Conservation (phyloP, 1,139 yeast species). For the Scheffersomyces quercinus region DNA sequence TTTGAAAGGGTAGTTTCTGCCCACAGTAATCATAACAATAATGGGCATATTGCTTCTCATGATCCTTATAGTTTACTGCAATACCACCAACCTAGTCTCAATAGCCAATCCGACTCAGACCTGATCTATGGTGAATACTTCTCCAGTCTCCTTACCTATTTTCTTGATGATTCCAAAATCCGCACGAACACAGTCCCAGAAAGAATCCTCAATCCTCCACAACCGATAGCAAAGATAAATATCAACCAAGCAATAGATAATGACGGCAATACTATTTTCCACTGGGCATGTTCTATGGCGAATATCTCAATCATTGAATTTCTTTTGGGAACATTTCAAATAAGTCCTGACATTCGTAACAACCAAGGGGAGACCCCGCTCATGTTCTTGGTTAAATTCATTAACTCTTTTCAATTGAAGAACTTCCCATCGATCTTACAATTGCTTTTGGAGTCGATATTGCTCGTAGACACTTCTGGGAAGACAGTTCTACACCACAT, state of each 20-base stretch:
- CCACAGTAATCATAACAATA: slow-evolving; percentile 1
- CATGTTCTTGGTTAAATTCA: slow-evolving; percentile 84
- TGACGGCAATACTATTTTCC: slow-evolving; percentile 89
- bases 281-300: slow-evolving; percentile 95
- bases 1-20: slow-evolving; percentile 33
- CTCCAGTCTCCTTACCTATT: slow-evolving; percentile 35
- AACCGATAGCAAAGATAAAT: slow-evolving; percentile 48
- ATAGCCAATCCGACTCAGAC: slow-evolving; percentile 18
- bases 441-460: slow-evolving; percentile 71
- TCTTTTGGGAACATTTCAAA: slow-evolving; percentile 52
- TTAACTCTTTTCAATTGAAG: slow-evolving; percentile 76
- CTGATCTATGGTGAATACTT: slow-evolving; percentile 37
- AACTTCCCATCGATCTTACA: slow-evolving; percentile 76
- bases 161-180: slow-evolving; percentile 34
- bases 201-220: slow-evolving; percentile 39
- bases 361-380: slow-evolving; percentile 84
- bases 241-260: slow-evolving; percentile 89
- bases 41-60: slow-evolving; percentile 2
- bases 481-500: slow-evolving; percentile 86
- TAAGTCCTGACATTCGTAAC: slow-evolving; percentile 66
- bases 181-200: slow-evolving; percentile 28
- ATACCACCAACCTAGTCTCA: slow-evolving; percentile 20
- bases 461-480: slow-evolving; percentile 66
- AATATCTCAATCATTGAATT: slow-evolving; percentile 72
- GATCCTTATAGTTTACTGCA: slow-evolving; percentile 23